Conservation (phyloP, 106 monocot species). For the Agapanthus africanus region DNA sequence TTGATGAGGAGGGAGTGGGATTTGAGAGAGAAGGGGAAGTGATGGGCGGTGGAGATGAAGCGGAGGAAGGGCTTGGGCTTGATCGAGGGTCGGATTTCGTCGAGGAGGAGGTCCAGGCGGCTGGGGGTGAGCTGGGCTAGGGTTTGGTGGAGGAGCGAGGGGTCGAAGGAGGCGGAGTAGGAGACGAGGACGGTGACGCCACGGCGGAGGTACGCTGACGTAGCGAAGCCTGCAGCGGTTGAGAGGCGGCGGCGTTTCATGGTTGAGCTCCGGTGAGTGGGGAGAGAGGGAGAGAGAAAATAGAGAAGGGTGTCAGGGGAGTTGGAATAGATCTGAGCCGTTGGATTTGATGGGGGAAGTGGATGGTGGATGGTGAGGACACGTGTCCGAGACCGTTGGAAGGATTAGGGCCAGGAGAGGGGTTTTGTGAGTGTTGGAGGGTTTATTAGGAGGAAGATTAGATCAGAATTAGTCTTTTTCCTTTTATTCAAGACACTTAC, state of each 20-base stretch:
- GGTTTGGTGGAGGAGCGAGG: slow-evolving; percentile 17
- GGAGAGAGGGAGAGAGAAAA: too few relatives aligned
- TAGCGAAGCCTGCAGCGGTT: not conserved
- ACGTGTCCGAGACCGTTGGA: too few relatives aligned
- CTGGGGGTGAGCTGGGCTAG: slow-evolving; percentile 21
- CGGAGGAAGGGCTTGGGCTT: slow-evolving; percentile 29
- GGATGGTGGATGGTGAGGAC: too few relatives aligned
- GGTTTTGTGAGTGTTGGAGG: too few relatives aligned
- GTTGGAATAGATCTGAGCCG: too few relatives aligned
- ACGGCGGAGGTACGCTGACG: not conserved
- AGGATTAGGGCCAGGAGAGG: too few relatives aligned
- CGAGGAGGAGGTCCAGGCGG: slow-evolving; percentile 23
- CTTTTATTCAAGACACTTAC: too few relatives aligned
- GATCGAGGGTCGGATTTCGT: slow-evolving; percentile 25
- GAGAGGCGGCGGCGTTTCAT: not conserved
- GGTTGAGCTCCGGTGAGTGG: too few relatives aligned
- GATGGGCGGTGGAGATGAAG: slow-evolving; percentile 29
- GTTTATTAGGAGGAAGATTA: too few relatives aligned
- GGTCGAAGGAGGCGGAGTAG: slow-evolving; percentile 14
- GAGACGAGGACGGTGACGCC: slow-evolving; percentile 11
- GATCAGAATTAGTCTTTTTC: too few relatives aligned
- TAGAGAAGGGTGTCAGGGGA: too few relatives aligned
- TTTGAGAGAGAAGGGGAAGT: slow-evolving; percentile 33
- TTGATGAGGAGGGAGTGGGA: slow-evolving; percentile 51
- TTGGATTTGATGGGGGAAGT: too few relatives aligned